These are phyloP conservation scores for Phialocephala subalpina DNA, from an alignment of 2,329 filamentous ascomycete genomes.

Conservation along the genomic window DNA sequence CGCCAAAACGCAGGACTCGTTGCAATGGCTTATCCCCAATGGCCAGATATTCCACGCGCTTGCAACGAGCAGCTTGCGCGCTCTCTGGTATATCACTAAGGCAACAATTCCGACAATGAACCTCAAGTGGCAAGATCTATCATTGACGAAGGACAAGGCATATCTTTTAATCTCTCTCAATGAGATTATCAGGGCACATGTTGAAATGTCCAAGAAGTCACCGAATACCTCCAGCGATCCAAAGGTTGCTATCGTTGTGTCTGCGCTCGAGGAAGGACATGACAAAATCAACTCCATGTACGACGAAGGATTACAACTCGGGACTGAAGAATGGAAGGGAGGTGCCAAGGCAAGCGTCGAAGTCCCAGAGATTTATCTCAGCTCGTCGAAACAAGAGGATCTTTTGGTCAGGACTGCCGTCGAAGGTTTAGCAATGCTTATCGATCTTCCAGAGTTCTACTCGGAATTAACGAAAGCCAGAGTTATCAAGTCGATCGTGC, in stretches of 20 bases:
- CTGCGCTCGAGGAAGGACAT: neutral
- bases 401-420: constrained; percentile 34
- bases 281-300: neutral
- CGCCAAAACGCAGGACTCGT: neutral
- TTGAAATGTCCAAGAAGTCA: neutral
- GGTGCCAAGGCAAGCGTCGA: neutral
- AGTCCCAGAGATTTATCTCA: neutral
- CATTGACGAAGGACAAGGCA: constrained; percentile 18
- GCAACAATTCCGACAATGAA: neutral
- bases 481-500: constrained; percentile 37
- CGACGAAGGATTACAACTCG: neutral
- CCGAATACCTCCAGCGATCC: neutral
- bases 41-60: neutral
- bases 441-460: constrained; percentile 36
- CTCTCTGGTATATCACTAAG: constrained; percentile 36
- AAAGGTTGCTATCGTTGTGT: neutral
- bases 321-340: neutral
- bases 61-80: constrained; percentile 16
- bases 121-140: constrained; percentile 2
- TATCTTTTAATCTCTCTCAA: neutral
- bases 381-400: constrained; percentile 24
- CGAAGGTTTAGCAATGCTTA: constrained; percentile 37
- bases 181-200: neutral
- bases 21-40: constrained; percentile 2
- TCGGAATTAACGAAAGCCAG: constrained; percentile 34